A percentile compares a stretch with the other conserved stretches of the same genome.
Conservation (phyloP, 257 asterid genomes). For the Eucommia ulmoides region DNA sequence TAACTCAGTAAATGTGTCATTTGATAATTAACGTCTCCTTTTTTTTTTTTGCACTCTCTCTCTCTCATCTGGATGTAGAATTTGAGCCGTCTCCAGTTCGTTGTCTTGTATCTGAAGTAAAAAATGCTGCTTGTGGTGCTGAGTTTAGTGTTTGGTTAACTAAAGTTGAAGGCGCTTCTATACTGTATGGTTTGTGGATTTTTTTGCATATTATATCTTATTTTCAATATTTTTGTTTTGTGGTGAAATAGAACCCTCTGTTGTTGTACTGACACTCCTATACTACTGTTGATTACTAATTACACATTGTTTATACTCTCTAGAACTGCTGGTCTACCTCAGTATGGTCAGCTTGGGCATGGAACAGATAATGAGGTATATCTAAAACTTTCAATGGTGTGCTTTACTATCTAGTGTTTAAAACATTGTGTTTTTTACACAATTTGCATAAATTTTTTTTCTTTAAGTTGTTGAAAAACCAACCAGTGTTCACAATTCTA, state of each 20-base stretch:
- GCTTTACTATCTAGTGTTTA: neutral
- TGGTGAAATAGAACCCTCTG: neutral
- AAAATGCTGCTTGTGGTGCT: constrained; percentile 65
- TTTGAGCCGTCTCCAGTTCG: constrained; percentile 69
- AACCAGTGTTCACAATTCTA: no score
- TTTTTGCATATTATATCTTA: constrained; percentile 6
- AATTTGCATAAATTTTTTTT: no score
- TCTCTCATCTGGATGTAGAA: constrained; percentile 33
- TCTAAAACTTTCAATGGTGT: constrained; percentile 1
- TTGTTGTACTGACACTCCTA: neutral
- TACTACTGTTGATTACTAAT: constrained; percentile 15
- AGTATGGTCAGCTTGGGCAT: constrained; percentile 97
- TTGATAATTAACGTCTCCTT: neutral
- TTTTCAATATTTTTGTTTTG: neutral
- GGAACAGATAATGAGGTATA: constrained; percentile 89
- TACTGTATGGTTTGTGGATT: constrained; percentile 57
- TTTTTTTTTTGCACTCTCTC: constrained; percentile 9
- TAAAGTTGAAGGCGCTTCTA: constrained; percentile 78
- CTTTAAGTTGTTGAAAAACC: no score
- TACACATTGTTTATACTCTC: constrained; percentile 13
- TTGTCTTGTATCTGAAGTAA: constrained; percentile 56
- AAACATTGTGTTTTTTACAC: no score
- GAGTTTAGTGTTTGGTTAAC: constrained; percentile 97
- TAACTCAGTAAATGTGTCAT: neutral
- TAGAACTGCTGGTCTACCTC: constrained; percentile 98